Evolutionary conservation across 805 yeast genomes (phyloP), one percentile per base, ranked within the genome.

Genomic region (Candida cerambycidarum): DNA sequence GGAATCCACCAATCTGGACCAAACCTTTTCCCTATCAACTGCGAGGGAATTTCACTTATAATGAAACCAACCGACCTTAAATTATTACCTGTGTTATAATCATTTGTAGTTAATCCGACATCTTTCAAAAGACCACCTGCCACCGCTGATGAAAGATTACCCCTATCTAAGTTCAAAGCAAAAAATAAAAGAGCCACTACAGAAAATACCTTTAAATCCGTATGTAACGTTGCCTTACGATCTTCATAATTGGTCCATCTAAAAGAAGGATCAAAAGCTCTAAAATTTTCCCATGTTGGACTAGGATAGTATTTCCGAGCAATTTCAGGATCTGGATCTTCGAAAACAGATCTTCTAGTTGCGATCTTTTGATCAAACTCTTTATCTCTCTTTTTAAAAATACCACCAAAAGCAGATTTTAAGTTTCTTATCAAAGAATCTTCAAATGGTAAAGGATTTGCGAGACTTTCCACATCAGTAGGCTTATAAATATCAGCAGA

Each of bases 1-100:
- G 85, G 85, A 44, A 81, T 74, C 75, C 82, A 80, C n/a, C 67
- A 48, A 53, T 80, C 85, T 7, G 83, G 77, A 6, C 88, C 88
- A 23, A 82, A 35, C 44, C 67, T 70, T 57, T 82, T 82, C 16
- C 83, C 75, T 17, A 82, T 61, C 51, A 82, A 62, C 51, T 81
- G 84, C 9, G 84, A 78, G 0, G 87, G 88, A 4, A 71, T 62
- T 48, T 75, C 78, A 38, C 67, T 68, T 8, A 61, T 40, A 40
- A 69, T 58, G 44, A 71, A 73, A 6, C 69, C 58, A 16, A 69
- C 62, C 44, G 67, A 63, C 27, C 69, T 61, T 24, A 71, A 58
- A 5, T 73, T 65, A 42, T 67, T 62, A 23, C 71, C 70, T 15
- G 63, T 53, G 42, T 70, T 69, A 53, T 63, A 71, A 49, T 72